Evolutionary conservation across 257 asterid species (phyloP).

Genomic region (Cynanchum wilfordii): DNA sequence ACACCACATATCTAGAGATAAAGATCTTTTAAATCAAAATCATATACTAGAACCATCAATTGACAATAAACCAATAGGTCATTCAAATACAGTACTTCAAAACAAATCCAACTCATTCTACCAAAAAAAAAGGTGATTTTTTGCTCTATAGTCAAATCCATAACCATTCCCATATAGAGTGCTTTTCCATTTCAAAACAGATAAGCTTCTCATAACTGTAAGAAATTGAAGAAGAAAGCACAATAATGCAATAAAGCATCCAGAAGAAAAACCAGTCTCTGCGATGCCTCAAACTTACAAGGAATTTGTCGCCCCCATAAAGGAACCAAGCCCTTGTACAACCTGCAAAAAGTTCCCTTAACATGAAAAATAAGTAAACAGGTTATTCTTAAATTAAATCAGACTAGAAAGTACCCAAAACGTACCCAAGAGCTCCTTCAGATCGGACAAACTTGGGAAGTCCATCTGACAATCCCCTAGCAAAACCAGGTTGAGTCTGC

Average conservation of each 20-base stretch:
- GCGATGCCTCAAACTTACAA: conserved; percentile 47
- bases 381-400: neutral
- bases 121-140: too few species aligned
- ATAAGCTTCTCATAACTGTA: neutral
- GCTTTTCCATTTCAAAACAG: neutral
- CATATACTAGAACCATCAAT: too few species aligned
- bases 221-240: neutral
- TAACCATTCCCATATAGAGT: neutral
- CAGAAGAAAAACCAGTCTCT: neutral
- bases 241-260: neutral
- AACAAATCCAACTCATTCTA: too few species aligned
- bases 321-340: conserved; percentile 88
- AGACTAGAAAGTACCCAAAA: neutral
- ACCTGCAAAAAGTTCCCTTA: conserved; percentile 34
- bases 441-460: conserved; percentile 54
- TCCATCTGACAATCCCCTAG: conserved; percentile 53
- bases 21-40: too few species aligned
- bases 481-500: conserved; percentile 62
- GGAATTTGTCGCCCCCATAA: conserved; percentile 99
- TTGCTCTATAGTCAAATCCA: too few species aligned
- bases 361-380: neutral
- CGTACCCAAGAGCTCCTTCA: conserved; percentile 64
- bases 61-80: too few species aligned
- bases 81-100: too few species aligned
- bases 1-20: too few species aligned